Percentiles rank a stretch among this genome's conserved stretches.
Evolutionary conservation across 2,329 filamentous ascomycete species (phyloP).

Genomic region (Trichoderma aggressivum): DNA sequence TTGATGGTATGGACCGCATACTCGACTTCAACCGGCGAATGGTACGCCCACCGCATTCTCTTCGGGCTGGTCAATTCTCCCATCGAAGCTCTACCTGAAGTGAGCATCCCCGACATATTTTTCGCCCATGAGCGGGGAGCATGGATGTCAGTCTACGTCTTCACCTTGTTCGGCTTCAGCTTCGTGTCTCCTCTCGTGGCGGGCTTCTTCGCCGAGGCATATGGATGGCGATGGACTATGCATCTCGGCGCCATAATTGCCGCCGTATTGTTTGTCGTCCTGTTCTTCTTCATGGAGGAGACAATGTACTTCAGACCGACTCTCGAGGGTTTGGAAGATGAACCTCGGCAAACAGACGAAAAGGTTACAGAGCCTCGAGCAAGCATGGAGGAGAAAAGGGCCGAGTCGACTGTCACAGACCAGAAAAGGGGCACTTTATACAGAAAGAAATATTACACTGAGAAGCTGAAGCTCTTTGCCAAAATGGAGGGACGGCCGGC

Average conservation of each 20-base stretch:
- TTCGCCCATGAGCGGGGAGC: slow-evolving; percentile 44
- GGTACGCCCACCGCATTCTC: background rate
- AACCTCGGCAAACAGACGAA: background rate
- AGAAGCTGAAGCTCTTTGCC: background rate
- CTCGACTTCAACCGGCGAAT: background rate
- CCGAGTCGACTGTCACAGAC: fast-evolving
- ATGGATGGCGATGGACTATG: slow-evolving; percentile 47
- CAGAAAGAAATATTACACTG: background rate
- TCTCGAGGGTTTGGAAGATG: background rate
- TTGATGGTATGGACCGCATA: background rate
- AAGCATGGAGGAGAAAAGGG: background rate
- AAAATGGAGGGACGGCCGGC: background rate
- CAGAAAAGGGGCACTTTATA: background rate
- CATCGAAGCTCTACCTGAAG: slow-evolving; percentile 30
- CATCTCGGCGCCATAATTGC: slow-evolving; percentile 53
- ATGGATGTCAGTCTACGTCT: slow-evolving; percentile 42
- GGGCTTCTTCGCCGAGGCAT: slow-evolving; percentile 47
- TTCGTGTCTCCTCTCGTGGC: slow-evolving; percentile 47
- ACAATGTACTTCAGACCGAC: slow-evolving; percentile 45
- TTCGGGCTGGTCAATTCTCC: slow-evolving; percentile 26
- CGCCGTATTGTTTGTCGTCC: slow-evolving; percentile 47
- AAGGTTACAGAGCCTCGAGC: background rate
- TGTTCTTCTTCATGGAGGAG: slow-evolving; percentile 60
- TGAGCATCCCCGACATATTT: slow-evolving; percentile 36
- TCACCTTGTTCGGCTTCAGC: slow-evolving; percentile 42